Evolutionary conservation across 73 alveolate species (phyloP), one percentile per base, ranked within the genome.

Genomic region (Blepharisma japonicum): DNA sequence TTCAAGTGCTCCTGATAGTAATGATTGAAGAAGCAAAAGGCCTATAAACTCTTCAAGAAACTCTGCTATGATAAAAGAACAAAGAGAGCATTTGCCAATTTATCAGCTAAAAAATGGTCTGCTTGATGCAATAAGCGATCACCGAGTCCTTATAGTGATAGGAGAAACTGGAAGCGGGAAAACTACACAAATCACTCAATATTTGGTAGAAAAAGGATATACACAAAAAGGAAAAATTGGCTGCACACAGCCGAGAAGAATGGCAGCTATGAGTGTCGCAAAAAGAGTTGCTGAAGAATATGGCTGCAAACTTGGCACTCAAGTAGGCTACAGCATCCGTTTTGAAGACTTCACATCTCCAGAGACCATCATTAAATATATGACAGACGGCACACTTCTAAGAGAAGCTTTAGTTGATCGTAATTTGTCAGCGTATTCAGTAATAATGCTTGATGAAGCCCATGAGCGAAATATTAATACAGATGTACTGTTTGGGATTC

Each of bases 81-180:
- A 95, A 92, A 79, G 97, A 68, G 99, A 97, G 89, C 81, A 94
- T 6, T 96, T 98, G 56, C 99, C 99, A 7, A 98, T 98, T 68
- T 98, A 83, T 86, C 90, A 85, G 80, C 90, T 94, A 55, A 91
- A 97, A 68, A 87, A 92, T 14, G 97, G 92, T 55, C 90, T 98
- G 71, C 86, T 95, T 48, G 88, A 83, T 54, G 96, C 97, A 21
- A 92, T 94, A 6, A 80, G 84, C 11, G 86, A 86, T 48, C 90
- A 96, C 79, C 79, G 93, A 77, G 89, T 96, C 61, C 87, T 97
- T 42, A 97, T 98, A 8, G 98, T 98, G 51, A 97, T 98, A 38
- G 99, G 99, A 66, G 99, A 98, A 85, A 98, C 99, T 0, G 99
- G 99, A 5, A 80, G 96, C 39, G 99, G 99, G 0, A 98, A 98